These are phyloP conservation scores for Trichophaea hybrida DNA, from an alignment of 2,329 filamentous ascomycete genomes.

Conservation along the genomic window DNA sequence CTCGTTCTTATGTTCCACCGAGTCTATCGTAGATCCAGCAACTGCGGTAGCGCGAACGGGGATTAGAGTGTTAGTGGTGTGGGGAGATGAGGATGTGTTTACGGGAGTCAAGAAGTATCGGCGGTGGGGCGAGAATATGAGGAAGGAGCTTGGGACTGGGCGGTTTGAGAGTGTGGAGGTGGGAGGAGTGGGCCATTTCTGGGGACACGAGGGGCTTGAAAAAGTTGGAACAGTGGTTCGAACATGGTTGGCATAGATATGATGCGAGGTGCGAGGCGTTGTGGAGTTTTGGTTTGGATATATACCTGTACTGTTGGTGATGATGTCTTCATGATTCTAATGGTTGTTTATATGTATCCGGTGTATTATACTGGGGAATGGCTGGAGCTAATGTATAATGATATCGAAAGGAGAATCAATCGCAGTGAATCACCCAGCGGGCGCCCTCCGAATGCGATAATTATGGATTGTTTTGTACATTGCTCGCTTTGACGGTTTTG, in stretches of 20 bases:
- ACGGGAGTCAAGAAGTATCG: slow-evolving; percentile 50
- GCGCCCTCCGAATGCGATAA: no score
- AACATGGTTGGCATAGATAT: slow-evolving; percentile 23
- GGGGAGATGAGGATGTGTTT: slow-evolving; percentile 62
- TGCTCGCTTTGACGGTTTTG: no score
- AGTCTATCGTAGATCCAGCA: background rate
- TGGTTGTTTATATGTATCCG: no score
- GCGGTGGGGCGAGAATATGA: slow-evolving; percentile 48
- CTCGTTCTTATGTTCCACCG: background rate
- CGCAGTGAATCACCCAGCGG: no score
- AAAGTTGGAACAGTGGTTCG: slow-evolving; percentile 29
- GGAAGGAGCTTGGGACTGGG: slow-evolving; percentile 24
- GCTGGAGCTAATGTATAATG: no score
- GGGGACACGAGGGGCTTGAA: slow-evolving; percentile 42
- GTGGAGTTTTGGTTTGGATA: no score
- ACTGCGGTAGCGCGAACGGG: slow-evolving; percentile 2
- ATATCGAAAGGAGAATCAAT: no score
- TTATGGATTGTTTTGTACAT: no score
- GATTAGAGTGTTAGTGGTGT: slow-evolving; percentile 48
- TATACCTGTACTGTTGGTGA: no score
- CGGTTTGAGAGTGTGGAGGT: slow-evolving; percentile 35
- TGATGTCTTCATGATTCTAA: no score
- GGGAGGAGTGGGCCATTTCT: slow-evolving; percentile 43
- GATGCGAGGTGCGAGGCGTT: background rate
- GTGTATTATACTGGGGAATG: no score